These are phyloP conservation scores for Fagus sylvatica DNA, from an alignment of 306 rosid genomes.

Conservation along the genomic window DNA sequence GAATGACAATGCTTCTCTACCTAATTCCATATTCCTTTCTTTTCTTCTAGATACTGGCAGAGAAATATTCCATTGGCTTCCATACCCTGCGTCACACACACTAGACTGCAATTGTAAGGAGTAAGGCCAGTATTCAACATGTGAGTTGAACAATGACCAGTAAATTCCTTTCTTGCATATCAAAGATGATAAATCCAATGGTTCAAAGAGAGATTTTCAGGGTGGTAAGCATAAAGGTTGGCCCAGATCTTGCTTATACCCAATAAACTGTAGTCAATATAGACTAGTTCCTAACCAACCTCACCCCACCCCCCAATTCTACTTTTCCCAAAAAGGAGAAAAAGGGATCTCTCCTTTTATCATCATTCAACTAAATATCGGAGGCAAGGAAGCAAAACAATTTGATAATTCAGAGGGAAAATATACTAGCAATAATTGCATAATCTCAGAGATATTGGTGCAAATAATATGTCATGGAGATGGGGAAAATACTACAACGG, in stretches of 20 bases:
- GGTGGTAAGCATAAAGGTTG: background rate
- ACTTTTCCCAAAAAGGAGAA: background rate
- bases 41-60: background rate
- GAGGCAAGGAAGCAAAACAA: background rate
- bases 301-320: background rate
- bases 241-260: background rate
- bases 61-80: background rate
- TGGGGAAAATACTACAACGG: too few species aligned
- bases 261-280: background rate
- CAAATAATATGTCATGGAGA: too few species aligned
- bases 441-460: background rate
- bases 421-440: background rate
- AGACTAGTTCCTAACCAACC: background rate
- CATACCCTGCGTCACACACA: background rate
- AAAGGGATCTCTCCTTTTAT: background rate
- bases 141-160: background rate
- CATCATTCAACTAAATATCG: background rate
- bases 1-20: background rate
- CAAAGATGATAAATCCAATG: background rate
- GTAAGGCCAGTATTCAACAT: background rate
- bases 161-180: background rate
- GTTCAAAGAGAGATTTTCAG: background rate
- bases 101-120: background rate
- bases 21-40: background rate
- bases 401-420: background rate